Evolutionary conservation across 768 basidiomycete genomes (phyloP).

Genomic region (Cyathus striatus): DNA sequence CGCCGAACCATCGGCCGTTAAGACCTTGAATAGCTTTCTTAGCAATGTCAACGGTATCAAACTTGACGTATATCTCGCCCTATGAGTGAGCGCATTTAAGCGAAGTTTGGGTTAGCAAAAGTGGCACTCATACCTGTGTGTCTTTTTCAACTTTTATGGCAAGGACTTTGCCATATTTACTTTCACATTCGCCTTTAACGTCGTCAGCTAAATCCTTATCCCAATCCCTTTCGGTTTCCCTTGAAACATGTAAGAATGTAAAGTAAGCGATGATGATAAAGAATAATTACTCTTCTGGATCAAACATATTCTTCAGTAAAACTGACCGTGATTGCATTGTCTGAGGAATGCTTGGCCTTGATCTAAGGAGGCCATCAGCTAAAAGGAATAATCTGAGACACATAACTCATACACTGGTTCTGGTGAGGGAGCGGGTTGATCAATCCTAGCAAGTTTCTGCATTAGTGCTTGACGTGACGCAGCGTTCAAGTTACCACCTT

Average conservation of each 20-base stretch:
- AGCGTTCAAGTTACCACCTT: slow-evolving; percentile 97
- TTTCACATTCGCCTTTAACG: slow-evolving; percentile 90
- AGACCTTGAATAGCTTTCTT: slow-evolving; percentile 84
- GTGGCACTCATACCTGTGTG: slow-evolving; percentile 57
- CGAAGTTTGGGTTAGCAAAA: neutral
- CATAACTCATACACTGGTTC: slow-evolving; percentile 51
- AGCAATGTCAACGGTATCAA: slow-evolving; percentile 72
- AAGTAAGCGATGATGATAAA: slow-evolving; percentile 3
- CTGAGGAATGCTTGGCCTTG: slow-evolving; percentile 76
- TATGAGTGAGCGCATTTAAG: slow-evolving; percentile 24
- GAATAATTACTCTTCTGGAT: slow-evolving; percentile 83
- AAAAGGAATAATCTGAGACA: neutral
- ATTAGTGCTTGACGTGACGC: slow-evolving; percentile 98
- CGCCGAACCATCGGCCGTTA: slow-evolving; percentile 96
- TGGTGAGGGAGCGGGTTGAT: slow-evolving; percentile 51
- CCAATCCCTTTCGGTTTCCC: slow-evolving; percentile 96
- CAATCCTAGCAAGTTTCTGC: slow-evolving; percentile 99
- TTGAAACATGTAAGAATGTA: slow-evolving; percentile 21
- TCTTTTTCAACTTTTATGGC: slow-evolving; percentile 94
- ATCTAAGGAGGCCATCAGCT: slow-evolving; percentile 32
- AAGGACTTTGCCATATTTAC: slow-evolving; percentile 83
- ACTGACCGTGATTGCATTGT: slow-evolving; percentile 88
- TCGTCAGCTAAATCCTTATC: slow-evolving; percentile 95
- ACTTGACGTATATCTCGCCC: slow-evolving; percentile 98
- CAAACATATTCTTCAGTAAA: slow-evolving; percentile 92